Conservation (phyloP, 108 stramenopile species). For the Discostella pseudostelligera region DNA sequence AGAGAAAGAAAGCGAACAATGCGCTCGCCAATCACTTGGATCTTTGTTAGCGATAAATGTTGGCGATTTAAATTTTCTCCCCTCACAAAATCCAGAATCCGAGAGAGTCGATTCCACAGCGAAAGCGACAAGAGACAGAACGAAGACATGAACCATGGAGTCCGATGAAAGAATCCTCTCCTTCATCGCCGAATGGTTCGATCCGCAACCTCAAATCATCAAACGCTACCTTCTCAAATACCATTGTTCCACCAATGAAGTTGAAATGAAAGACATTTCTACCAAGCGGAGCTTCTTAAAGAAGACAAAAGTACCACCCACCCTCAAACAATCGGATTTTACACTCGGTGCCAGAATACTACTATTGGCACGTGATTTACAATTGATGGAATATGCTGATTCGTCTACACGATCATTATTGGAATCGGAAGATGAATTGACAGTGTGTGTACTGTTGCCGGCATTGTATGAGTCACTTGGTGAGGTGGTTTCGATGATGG, state of each 20-base stretch:
- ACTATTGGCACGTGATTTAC: constrained; percentile 41
- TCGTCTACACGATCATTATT: constrained; percentile 29
- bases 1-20: too few species aligned
- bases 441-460: constrained; percentile 23
- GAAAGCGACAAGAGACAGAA: too few species aligned
- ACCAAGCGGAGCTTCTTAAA: constrained; percentile 50
- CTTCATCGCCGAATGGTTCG: constrained; percentile 56
- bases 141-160: constrained; percentile 12
- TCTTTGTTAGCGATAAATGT: too few species aligned
- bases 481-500: constrained; percentile 21
- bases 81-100: too few species aligned
- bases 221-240: constrained; percentile 49
- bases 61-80: too few species aligned
- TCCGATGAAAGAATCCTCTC: constrained; percentile 27
- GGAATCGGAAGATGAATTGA: constrained; percentile 21
- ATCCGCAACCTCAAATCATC: constrained; percentile 51
- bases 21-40: too few species aligned
- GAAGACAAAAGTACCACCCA: constrained; percentile 36
- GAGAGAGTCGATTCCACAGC: too few species aligned
- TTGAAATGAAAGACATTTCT: constrained; percentile 49
- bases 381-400: constrained; percentile 53
- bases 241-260: constrained; percentile 40
- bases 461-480: constrained; percentile 28
- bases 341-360: constrained; percentile 31
- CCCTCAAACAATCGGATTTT: constrained; percentile 37